Conservation (phyloP, 108 stramenopile species). For the Skeletonema potamos region DNA sequence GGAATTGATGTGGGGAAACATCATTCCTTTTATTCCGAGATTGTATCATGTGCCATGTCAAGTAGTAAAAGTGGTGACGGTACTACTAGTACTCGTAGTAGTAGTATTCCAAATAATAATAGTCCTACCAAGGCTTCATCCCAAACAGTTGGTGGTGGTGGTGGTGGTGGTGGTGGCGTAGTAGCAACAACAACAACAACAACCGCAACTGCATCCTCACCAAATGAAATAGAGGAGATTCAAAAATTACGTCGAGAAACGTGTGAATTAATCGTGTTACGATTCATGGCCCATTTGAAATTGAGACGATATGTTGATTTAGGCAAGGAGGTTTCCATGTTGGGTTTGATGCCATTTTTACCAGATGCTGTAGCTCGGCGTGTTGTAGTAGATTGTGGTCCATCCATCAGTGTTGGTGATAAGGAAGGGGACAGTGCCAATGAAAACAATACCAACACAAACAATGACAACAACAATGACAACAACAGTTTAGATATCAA, state of each 20-base stretch:
- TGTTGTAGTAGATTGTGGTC: background rate
- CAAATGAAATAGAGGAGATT: constrained; percentile 1
- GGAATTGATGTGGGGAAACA: background rate
- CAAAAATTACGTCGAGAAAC: constrained; percentile 43
- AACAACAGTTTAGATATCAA: no score
- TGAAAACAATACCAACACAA: background rate
- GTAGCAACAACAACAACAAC: no score
- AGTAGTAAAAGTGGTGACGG: background rate
- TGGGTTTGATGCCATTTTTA: constrained; percentile 44
- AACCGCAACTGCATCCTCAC: no score
- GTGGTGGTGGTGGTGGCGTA: background rate
- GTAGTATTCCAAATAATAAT: no score
- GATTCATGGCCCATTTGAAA: constrained; percentile 64
- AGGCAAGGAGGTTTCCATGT: constrained; percentile 52
- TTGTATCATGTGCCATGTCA: constrained; percentile 11
- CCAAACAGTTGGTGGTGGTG: background rate
- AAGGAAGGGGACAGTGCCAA: background rate
- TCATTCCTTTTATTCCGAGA: constrained; percentile 6
- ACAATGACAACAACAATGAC: background rate
- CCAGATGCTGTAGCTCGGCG: background rate
- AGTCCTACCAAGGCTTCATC: background rate
- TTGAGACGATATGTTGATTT: constrained; percentile 64
- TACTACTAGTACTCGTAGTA: no score
- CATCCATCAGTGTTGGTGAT: no score
- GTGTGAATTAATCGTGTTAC: constrained; percentile 66